Evolutionary conservation across 2,329 filamentous ascomycete species (phyloP).

Genomic region (Pseudogymnoascus sp.): DNA sequence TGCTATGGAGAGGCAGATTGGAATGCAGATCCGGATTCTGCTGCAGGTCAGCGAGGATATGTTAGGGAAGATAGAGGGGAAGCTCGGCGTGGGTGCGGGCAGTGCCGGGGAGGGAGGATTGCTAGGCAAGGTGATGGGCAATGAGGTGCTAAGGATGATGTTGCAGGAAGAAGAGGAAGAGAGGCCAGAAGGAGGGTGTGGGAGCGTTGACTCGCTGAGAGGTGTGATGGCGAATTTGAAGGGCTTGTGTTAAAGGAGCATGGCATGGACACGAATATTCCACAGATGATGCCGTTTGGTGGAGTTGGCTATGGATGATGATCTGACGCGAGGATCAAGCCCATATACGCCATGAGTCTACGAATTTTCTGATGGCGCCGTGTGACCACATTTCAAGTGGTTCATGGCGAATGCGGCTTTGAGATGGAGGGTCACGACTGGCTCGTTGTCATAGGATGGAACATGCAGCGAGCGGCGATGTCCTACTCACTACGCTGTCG

Average conservation of each 20-base stretch:
- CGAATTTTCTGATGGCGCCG: too few species aligned
- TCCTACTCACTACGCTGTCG: too few species aligned
- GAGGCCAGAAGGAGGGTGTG: background rate
- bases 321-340: too few species aligned
- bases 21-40: background rate
- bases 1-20: background rate
- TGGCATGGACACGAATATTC: too few species aligned
- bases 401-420: too few species aligned
- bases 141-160: background rate
- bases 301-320: too few species aligned
- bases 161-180: constrained; percentile 5
- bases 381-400: too few species aligned
- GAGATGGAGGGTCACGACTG: too few species aligned
- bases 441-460: too few species aligned
- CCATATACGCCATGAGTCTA: too few species aligned
- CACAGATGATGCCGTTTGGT: too few species aligned
- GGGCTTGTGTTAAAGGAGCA: background rate
- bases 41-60: background rate
- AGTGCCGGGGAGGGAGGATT: background rate
- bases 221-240: background rate
- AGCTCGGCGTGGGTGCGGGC: background rate
- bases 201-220: background rate
- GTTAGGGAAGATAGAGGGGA: background rate
- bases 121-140: background rate
- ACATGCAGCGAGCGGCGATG: too few species aligned